Base-by-base conservation (phyloP, 2,329 filamentous ascomycete species). In the Amauroascus verrucosus region DNA sequence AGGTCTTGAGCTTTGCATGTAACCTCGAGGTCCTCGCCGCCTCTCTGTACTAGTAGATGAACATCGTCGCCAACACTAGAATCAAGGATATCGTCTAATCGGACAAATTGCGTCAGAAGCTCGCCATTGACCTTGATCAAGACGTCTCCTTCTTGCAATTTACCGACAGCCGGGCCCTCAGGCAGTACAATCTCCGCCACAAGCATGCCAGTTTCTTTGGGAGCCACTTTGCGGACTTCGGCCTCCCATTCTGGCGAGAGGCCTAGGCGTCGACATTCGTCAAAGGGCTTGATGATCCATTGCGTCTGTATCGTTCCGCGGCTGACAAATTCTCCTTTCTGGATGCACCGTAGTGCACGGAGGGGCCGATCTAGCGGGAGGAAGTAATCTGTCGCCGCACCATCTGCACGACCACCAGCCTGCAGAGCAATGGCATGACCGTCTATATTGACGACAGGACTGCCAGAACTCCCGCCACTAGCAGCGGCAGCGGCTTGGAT, bases 261-360 rank as follows among this genome's bases (percentile, higher is more conserved):
- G 6, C 93, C 93, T 9, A 98, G 76, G 56, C 93, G 81, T 52
- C 91, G 83, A 69, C 93, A 97, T 68, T 98, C 94, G 62, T 98
- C 94, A 62, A 98, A 98, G 0, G 93, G 88, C 70, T 97, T 97
- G 57, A 98, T 79, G 51, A 97, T 79, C 79, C 94, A 98, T 67
- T 98, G 93, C 58, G 88, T 95, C 70, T 98, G 93, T 48, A 98
- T 95, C n/a, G 93, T 95, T 46, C 93, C 93, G 62, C 93, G 80
- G n/a, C 84, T 82, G 50, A 98, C 84, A 1, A 79, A 79, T 61
- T 83, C 79, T 32, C 81, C 83, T 59, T 84, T 77, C 65, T 86
- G 88, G 53, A 98, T 84, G 64, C 89, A 94, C 65, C 88, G 80
- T 52, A 98, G 76, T 1, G 93, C 93, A 58, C 93, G 83, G 38